Conservation (phyloP, 331 rosid genomes). For the Prunus yedoensis region DNA sequence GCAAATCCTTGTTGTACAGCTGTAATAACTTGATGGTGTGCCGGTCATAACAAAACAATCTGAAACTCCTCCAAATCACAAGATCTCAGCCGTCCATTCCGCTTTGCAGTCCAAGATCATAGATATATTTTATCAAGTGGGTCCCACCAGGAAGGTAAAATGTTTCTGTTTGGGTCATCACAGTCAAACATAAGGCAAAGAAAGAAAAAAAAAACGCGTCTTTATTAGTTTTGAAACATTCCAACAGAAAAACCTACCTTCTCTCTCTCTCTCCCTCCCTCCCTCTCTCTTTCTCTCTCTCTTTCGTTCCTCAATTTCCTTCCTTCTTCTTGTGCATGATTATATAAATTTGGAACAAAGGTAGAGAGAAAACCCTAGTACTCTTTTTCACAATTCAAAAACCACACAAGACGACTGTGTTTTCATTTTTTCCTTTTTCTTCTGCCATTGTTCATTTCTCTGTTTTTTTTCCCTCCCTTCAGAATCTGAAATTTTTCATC, state of each 20-base stretch:
- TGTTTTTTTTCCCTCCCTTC: background rate
- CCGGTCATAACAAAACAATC: constrained; percentile 1
- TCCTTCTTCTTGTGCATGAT: constrained; percentile 12
- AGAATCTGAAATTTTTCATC: constrained; percentile 2
- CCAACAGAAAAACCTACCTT: constrained; percentile 53
- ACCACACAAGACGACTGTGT: background rate
- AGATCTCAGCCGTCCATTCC: constrained; percentile 11
- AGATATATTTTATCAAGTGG: background rate
- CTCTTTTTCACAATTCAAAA: background rate
- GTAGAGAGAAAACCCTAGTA: background rate
- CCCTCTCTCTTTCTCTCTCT: background rate
- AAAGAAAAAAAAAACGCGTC: constrained; percentile 30
- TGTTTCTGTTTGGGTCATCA: background rate
- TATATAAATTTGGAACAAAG: background rate
- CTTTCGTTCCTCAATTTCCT: constrained; percentile 8
- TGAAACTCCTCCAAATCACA: background rate
- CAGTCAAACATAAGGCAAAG: background rate
- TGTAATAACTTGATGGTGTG: background rate
- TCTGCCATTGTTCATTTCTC: background rate
- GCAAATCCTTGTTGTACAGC: background rate
- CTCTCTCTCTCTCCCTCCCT: background rate
- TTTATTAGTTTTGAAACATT: constrained; percentile 12
- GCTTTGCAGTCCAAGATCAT: background rate
- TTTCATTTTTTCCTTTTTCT: background rate
- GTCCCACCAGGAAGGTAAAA: background rate